Evolutionary conservation across 805 yeast genomes (phyloP).

Genomic region (Yamadazyma sp.): DNA sequence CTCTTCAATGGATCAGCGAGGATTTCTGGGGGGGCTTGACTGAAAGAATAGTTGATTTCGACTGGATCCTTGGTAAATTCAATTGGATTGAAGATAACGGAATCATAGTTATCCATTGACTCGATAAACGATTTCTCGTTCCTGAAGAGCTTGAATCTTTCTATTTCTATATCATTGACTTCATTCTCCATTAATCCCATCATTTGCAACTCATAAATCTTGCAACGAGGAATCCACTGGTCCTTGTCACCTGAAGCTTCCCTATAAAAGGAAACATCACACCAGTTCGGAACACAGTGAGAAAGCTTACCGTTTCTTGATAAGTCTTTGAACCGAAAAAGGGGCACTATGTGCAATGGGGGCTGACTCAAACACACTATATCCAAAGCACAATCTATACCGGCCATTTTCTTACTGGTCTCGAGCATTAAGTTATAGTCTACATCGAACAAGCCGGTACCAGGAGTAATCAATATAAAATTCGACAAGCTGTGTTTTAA

Average conservation of each 20-base stretch:
- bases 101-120: conserved; percentile 70
- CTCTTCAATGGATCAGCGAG: neutral
- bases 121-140: conserved; percentile 47
- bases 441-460: conserved; percentile 91
- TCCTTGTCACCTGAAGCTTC: conserved; percentile 45
- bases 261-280: conserved; percentile 89
- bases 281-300: conserved; percentile 92
- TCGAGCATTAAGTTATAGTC: conserved; percentile 72
- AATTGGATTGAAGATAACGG: conserved; percentile 45
- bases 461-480: conserved; percentile 83
- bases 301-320: conserved; percentile 46
- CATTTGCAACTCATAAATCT: conserved; percentile 94
- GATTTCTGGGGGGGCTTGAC: neutral
- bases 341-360: conserved; percentile 89
- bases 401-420: conserved; percentile 72
- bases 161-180: conserved; percentile 64
- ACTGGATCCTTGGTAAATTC: conserved; percentile 1
- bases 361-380: conserved; percentile 85
- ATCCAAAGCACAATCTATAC: conserved; percentile 85
- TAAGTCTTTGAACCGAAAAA: conserved; percentile 61
- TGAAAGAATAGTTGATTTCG: conserved; percentile 8
- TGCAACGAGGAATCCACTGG: conserved; percentile 92
- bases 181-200: conserved; percentile 97
- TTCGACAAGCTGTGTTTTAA: conserved; percentile 90
- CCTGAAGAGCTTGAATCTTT: conserved; percentile 46